Evolutionary conservation across 2,329 filamentous ascomycete species (phyloP), one percentile per base, ranked within the genome.

Genomic region (Chalaropsis ovoidea): DNA sequence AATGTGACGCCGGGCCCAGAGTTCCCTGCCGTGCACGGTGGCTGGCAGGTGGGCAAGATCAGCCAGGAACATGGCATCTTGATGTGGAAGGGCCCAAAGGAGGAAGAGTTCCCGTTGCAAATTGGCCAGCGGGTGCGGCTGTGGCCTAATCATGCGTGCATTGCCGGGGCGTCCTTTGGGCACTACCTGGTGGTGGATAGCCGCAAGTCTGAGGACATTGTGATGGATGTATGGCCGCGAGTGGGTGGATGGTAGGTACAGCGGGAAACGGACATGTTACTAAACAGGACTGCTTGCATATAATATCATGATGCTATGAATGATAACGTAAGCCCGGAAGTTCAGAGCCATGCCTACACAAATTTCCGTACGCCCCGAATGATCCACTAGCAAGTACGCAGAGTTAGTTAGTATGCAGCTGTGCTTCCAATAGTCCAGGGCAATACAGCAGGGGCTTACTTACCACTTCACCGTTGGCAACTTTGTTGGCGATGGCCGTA

Each of bases 391-490:
- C 5, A 35, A 11, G 54, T 8, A 58, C 15, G 22, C 6, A n/a
- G 27, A n/a, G 54, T 58, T 58, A 58, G 54, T 22, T 58, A 58
- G 54, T 22, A 58, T 58, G 24, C 15, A 35, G 15, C 5, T 19
- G 4, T 6, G 35, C 35, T 35, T 35, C 31, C 43, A n/a, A 17
- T 39, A 19, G 8, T 3, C 3, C 8, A 11, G 31, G 10, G 17
- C 31, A 58, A n/a, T 15, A 19, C 54, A 19, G 35, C 54, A 56
- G 19, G 11, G 47, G 6, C 76, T 17, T 13, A 42, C 80, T 72
- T 73, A 81, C 80, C 70, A 97, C 81, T 76, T 97, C 89, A 3
- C 94, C 94, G 73, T 97, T 99, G 2, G 84, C 82, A 19, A 95
- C 92, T 68, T 84, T 82, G 70, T 86, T 87, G 1, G 86, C 87